These are phyloP conservation scores for Botrytis cinerea DNA, from an alignment of 2,329 filamentous ascomycete species.

Conservation along the genomic window DNA sequence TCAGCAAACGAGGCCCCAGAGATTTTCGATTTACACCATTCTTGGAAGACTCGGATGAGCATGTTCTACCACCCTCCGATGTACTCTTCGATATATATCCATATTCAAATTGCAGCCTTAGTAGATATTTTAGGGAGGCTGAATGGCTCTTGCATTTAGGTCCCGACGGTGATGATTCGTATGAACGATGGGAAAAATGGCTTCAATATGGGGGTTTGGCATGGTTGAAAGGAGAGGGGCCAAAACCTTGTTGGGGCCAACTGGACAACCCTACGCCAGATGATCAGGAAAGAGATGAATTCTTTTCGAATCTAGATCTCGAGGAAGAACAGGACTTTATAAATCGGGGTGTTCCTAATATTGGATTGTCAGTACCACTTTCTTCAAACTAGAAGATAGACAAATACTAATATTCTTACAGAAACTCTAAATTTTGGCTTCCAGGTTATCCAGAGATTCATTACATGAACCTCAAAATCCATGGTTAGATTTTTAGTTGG, in stretches of 20 bases:
- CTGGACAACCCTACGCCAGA: not conserved
- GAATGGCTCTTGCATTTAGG: too few species aligned
- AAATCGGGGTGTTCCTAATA: not conserved
- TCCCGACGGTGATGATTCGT: not conserved
- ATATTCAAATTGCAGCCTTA: too few species aligned
- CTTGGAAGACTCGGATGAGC: not conserved
- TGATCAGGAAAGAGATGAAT: not conserved
- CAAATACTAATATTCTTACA: not conserved
- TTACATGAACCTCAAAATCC: not conserved
- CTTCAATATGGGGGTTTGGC: not conserved
- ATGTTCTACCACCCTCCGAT: too few species aligned
- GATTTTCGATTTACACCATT: not conserved
- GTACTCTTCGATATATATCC: too few species aligned
- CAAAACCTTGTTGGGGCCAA: not conserved
- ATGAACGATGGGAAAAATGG: not conserved
- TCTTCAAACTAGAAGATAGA: not conserved
- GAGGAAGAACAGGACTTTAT: not conserved
- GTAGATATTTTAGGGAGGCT: too few species aligned
- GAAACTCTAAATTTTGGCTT: not conserved
- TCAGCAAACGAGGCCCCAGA: not conserved
- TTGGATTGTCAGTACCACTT: not conserved
- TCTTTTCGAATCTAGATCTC: fast-evolving
- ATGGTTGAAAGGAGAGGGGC: not conserved
- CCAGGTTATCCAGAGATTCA: not conserved
- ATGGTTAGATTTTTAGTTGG: not conserved